Evolutionary conservation across 371 early-diverging fungal genomes (phyloP), one percentile per base, ranked within the genome.

Genomic region (Rhizopus delemar): DNA sequence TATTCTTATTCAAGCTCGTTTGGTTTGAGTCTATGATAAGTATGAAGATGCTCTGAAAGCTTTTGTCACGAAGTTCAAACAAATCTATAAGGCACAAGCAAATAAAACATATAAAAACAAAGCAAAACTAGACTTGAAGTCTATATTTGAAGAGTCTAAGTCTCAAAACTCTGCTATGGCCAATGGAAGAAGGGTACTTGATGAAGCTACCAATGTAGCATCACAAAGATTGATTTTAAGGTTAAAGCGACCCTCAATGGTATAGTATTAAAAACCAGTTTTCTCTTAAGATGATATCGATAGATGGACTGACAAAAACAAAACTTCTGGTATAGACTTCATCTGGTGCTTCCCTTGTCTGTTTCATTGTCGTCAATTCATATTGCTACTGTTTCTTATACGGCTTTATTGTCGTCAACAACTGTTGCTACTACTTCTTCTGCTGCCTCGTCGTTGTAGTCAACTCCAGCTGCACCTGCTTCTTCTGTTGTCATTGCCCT

Each of bases 221-320:
- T 31, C 53, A 59, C 36, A 59, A 34, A 59, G 46, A 59, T 53
- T 52, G 31, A 59, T 59, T 33, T 52, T 59, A 34, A 51, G 46
- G 52, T 34, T 59, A 52, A 59, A 53, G 52, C 35, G 22, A 45
- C 22, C 29, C 52, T 43, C 52, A 51, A 59, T 45, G 45, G 59
- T 59, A 59, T 59, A 59, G 59, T 59, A 59, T 59, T 53, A 46
- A 43, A 52, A 59, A 59, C 41, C 38, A 59, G 13, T 13, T 41
- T 59, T 15, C 32, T 59, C 52, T 51, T 51, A 52, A 59, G 33
- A 52, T 52, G 53, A 48, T 48, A 28, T 28, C 29, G 48, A 48
- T 48, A 41, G 48, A 56, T 56, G 48, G 34, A 56, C 22, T 46
- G 38, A 46, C 34, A 56, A 46, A 56, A 36, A 46, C 35, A 48